These are phyloP conservation scores for Aureobasidium uvarum DNA, from an alignment of 2,329 filamentous ascomycete species.

Conservation along the genomic window DNA sequence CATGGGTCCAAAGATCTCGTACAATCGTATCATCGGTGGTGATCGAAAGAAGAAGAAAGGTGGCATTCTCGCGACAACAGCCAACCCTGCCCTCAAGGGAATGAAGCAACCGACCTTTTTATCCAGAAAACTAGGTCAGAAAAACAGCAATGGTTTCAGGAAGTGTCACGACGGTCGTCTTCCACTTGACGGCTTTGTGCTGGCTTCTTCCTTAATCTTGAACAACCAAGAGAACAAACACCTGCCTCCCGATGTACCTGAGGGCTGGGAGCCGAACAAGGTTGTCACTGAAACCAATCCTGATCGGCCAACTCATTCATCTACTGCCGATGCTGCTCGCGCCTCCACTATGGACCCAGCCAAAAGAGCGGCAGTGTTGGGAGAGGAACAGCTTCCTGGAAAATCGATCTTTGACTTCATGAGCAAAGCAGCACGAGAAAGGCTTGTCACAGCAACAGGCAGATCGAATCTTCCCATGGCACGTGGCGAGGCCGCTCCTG, in stretches of 20 bases:
- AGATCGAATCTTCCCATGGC: conserved; percentile 74
- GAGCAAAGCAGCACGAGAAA: conserved; percentile 71
- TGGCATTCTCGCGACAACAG: conserved; percentile 34
- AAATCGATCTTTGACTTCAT: conserved; percentile 97
- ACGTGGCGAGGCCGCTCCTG: conserved; percentile 67
- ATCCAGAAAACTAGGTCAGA: conserved; percentile 58
- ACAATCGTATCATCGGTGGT: conserved; percentile 75
- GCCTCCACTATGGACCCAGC: conserved; percentile 72
- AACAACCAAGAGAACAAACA: conserved; percentile 54
- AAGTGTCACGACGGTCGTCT: conserved; percentile 81
- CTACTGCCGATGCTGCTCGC: conserved; percentile 74
- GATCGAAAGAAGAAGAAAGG: conserved; percentile 68
- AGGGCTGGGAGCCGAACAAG: conserved; percentile 67
- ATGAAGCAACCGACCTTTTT: conserved; percentile 65
- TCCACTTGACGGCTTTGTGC: conserved; percentile 75
- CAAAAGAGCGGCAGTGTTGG: conserved; percentile 73
- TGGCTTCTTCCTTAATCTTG: conserved; percentile 53
- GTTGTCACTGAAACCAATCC: conserved; percentile 31
- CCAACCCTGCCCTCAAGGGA: conserved; percentile 23
- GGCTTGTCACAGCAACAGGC: conserved; percentile 72
- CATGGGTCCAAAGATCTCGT: conserved; percentile 85
- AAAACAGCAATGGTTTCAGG: conserved; percentile 52
- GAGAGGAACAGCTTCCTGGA: conserved; percentile 75
- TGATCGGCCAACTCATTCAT: conserved; percentile 51
- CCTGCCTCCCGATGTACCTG: conserved; percentile 65